Evolutionary conservation across 352 stramenopile species (phyloP).

Genomic region (Saprolegnia diclina): DNA sequence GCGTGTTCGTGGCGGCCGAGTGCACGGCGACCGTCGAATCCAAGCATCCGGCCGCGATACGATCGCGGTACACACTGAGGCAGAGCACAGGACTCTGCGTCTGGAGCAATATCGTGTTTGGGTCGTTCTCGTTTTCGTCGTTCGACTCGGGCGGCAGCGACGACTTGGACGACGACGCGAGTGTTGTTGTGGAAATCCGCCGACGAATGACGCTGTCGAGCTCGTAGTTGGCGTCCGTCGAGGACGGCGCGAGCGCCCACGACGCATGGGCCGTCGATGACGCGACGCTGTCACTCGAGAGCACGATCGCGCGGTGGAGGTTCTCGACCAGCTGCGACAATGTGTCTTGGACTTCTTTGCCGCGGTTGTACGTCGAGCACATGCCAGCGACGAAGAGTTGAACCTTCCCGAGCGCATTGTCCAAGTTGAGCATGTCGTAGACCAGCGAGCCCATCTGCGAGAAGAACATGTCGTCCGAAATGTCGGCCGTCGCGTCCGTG

Average conservation of each 20-base stretch:
- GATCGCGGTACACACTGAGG: constrained; percentile 43
- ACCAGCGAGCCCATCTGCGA: constrained; percentile 72
- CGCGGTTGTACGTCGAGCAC: constrained; percentile 79
- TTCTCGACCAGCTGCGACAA: constrained; percentile 78
- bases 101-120: not conserved
- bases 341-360: constrained; percentile 54
- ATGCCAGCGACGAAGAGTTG: constrained; percentile 76
- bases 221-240: not conserved
- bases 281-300: constrained; percentile 51
- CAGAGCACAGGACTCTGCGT: constrained; percentile 41
- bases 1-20: constrained; percentile 33
- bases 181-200: not conserved
- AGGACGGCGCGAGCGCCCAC: not conserved
- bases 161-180: constrained; percentile 5
- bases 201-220: constrained; percentile 22
- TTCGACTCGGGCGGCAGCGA: not conserved
- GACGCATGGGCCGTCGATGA: not conserved
- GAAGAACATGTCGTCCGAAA: constrained; percentile 75
- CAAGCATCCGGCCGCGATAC: constrained; percentile 44
- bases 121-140: not conserved
- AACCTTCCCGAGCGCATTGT: constrained; percentile 63
- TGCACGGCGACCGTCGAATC: constrained; percentile 40
- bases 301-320: constrained; percentile 63
- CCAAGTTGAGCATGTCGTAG: constrained; percentile 82
- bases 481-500: constrained; percentile 34